Percentiles rank a stretch among this genome's conserved stretches.
Evolutionary conservation across 2,329 filamentous ascomycete species (phyloP).

Genomic region (Phaeophleospora eucalypticola): DNA sequence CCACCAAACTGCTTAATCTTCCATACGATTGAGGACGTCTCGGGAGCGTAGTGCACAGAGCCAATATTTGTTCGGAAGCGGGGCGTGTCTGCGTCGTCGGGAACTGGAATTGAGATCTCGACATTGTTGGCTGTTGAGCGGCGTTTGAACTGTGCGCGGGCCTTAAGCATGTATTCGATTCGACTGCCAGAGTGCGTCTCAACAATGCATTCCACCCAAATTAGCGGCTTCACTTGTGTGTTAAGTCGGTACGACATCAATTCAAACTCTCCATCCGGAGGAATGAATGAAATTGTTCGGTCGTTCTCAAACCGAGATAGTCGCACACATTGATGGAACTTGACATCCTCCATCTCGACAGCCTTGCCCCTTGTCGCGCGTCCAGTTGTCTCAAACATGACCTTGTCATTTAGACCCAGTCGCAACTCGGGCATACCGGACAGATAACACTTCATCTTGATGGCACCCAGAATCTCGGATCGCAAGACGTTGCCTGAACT

Average conservation of each 20-base stretch:
- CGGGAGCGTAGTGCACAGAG: slow-evolving; percentile 93
- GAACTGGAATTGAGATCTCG: slow-evolving; percentile 94
- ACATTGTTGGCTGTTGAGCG: slow-evolving; percentile 98
- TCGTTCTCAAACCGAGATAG: slow-evolving; percentile 97
- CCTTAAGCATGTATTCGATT: slow-evolving; percentile 99
- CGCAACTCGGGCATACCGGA: slow-evolving; percentile 97
- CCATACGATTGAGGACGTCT: slow-evolving; percentile 97
- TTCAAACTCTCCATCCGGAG: slow-evolving; percentile 98
- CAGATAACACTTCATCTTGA: slow-evolving; percentile 99
- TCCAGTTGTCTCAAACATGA: slow-evolving; percentile 98
- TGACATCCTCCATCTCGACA: slow-evolving; percentile 99
- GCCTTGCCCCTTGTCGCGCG: slow-evolving; percentile 91
- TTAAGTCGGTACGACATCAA: slow-evolving; percentile 99
- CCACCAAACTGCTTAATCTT: slow-evolving; percentile 99
- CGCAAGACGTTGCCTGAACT: slow-evolving; percentile 91
- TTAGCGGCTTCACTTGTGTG: slow-evolving; percentile 95
- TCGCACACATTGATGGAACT: slow-evolving; percentile 97
- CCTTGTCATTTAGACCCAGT: slow-evolving; percentile 94
- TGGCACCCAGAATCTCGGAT: slow-evolving; percentile 90
- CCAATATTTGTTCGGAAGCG: slow-evolving; percentile 97
- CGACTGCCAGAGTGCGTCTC: slow-evolving; percentile 92
- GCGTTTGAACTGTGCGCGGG: slow-evolving; percentile 95
- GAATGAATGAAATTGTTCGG: slow-evolving; percentile 97
- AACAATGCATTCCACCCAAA: slow-evolving; percentile 98
- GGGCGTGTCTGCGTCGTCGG: slow-evolving; percentile 92